Percentiles rank a stretch among this genome's conserved stretches.
Evolutionary conservation across 495 filamentous ascomycete species (phyloP).

Genomic region (Xylaria venustula): DNA sequence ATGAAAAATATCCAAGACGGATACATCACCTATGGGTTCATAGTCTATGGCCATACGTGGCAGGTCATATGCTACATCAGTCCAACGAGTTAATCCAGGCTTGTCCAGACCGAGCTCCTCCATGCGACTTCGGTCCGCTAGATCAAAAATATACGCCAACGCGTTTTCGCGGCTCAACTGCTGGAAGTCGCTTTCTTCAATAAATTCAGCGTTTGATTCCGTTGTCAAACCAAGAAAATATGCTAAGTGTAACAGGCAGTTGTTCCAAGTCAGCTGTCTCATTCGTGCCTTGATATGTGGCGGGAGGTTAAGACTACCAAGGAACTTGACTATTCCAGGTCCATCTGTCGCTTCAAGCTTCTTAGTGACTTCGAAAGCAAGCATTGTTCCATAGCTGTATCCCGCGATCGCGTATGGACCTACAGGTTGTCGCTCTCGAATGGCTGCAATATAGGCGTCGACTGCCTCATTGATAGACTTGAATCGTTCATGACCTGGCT

Average conservation of each 20-base stretch:
- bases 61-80: slow-evolving; percentile 35
- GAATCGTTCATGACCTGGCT: slow-evolving; percentile 40
- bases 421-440: slow-evolving; percentile 45
- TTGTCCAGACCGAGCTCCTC: slow-evolving; percentile 37
- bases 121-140: slow-evolving; percentile 17
- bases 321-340: slow-evolving; percentile 29
- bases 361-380: slow-evolving; percentile 57
- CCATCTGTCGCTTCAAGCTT: slow-evolving; percentile 29
- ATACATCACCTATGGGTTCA: slow-evolving; percentile 44
- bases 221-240: slow-evolving; percentile 46
- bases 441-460: slow-evolving; percentile 40
- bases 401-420: slow-evolving; percentile 60
- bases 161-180: background rate
- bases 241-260: slow-evolving; percentile 44
- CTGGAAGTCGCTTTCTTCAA: slow-evolving; percentile 13
- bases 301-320: slow-evolving; percentile 43
- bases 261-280: slow-evolving; percentile 47
- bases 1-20: slow-evolving; percentile 49
- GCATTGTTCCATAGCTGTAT: slow-evolving; percentile 53
- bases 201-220: background rate
- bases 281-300: slow-evolving; percentile 57
- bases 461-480: slow-evolving; percentile 31
- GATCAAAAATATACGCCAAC: background rate
- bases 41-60: slow-evolving; percentile 48
- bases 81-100: slow-evolving; percentile 37